Evolutionary conservation across 257 asterid genomes (phyloP), one percentile per base, ranked within the genome.

Genomic region (Cynanchum wilfordii): DNA sequence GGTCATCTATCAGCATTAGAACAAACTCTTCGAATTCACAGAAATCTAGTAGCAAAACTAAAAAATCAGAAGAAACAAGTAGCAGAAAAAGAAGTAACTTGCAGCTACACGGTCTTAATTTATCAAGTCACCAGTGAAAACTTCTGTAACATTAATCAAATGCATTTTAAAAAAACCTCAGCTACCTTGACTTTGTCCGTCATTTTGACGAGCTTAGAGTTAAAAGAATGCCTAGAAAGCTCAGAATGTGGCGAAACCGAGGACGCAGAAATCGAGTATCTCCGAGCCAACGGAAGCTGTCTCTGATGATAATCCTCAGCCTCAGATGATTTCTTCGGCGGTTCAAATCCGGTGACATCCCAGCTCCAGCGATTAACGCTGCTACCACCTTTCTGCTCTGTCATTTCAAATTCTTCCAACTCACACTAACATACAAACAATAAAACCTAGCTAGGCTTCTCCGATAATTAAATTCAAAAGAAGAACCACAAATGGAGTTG

Each of bases 341-440:
- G 96, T 81, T 92, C 94, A 81, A 95, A 95, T 29, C 99, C 99
- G 12, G 96, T 76, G 40, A 92, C 96, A 72, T 95, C 99, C 99
- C 99, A 95, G 87, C 84, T 95, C 99, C 99, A 95, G 66, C 97
- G 85, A 77, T 81, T 89, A 64, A 85, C 82, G 77, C 78, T 85
- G 78, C 88, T 84, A 77, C 83, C 87, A 76, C 91, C 86, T 76
- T 79, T 87, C 84, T 79, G 86, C 81, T 88, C 95, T 85, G 88
- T 84, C 96, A 90, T 89, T 84, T 51, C 73, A 58, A 50, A 69
- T 69, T 51, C 62, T n/a, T 25, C 22, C 29, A 42, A 27, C 1
- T 6, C 15, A 10, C 38, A 10, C 51, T 12, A 55, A 57, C 71
- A 62, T 57, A 44, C 50, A 47, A 66, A 27, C 17, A 27, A 24